phyloP scores from a whole-genome alignment of 768 basidiomycete species.

The Tulasnella sp. region DNA sequence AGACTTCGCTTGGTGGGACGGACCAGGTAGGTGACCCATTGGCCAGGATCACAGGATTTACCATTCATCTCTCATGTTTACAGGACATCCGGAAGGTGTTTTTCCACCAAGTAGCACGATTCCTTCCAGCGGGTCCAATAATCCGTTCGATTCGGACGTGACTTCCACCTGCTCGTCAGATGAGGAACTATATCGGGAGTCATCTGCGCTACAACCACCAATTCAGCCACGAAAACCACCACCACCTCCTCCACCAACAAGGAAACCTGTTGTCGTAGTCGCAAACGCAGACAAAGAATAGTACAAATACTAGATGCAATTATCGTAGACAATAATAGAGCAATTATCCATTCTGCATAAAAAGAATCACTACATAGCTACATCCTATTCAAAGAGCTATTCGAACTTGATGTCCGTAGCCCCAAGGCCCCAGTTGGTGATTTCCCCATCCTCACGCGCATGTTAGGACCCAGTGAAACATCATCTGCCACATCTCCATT shows the following conservation, averaged over 20 bases:
- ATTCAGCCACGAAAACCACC: conserved; percentile 32
- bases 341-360: not conserved
- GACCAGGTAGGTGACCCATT: conserved; percentile 37
- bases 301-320: too few relatives aligned
- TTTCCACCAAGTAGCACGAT: conserved; percentile 28
- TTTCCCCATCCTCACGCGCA: not conserved
- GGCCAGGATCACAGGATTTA: too few relatives aligned
- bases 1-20: conserved; percentile 66
- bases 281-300: too few relatives aligned
- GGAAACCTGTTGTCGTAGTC: too few relatives aligned
- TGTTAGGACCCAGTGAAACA: not conserved
- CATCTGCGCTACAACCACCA: conserved; percentile 55
- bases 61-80: not conserved
- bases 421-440: conserved; percentile 2
- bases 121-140: conserved; percentile 27
- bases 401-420: not conserved
- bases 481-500: not conserved
- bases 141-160: conserved; percentile 52
- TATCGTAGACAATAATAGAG: not conserved
- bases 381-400: not conserved
- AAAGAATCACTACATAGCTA: not conserved
- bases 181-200: conserved; percentile 69
- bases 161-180: conserved; percentile 62
- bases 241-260: conserved; percentile 23
- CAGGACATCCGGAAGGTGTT: conserved; percentile 39